These are phyloP conservation scores for Eimeria zaria DNA, from an alignment of 169 alveolate species.

Conservation along the genomic window DNA sequence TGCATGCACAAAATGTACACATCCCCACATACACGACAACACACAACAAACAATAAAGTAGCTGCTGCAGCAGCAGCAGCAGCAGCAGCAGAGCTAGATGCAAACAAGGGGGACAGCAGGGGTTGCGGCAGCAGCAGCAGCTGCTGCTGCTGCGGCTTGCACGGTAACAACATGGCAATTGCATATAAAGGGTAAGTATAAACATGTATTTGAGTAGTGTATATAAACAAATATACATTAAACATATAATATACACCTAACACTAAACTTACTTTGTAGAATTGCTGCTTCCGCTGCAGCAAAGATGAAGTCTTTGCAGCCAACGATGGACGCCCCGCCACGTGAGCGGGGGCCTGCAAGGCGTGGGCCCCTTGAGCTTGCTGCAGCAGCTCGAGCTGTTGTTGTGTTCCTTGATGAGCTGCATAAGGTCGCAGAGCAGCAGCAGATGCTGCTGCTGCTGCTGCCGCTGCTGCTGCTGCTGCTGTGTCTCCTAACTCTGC, in stretches of 20 bases:
- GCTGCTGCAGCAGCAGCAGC: not conserved
- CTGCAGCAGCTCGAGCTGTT: constrained; percentile 48
- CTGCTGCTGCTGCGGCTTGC: not conserved
- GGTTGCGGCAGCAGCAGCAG: not conserved
- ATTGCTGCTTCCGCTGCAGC: constrained; percentile 76
- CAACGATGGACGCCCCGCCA: not conserved
- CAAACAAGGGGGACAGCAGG: not conserved
- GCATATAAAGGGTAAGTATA: not conserved
- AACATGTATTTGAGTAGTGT: no score
- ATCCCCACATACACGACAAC: not conserved
- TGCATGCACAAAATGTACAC: no score
- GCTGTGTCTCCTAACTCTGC: constrained; percentile 8
- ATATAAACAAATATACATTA: not conserved
- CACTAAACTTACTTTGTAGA: constrained; percentile 46
- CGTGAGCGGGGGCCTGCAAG: constrained; percentile 9
- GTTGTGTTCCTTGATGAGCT: constrained; percentile 39
- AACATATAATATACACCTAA: no score
- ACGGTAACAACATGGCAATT: not conserved
- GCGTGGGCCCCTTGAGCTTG: not conserved
- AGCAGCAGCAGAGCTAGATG: not conserved
- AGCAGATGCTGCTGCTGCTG: constrained; percentile 26
- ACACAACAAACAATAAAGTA: no score
- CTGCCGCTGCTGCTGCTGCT: constrained; percentile 13
- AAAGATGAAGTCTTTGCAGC: constrained; percentile 59
- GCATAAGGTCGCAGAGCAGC: constrained; percentile 6